Conservation (phyloP, 371 early-diverging fungal genomes). For the Rhizopus delemar region DNA sequence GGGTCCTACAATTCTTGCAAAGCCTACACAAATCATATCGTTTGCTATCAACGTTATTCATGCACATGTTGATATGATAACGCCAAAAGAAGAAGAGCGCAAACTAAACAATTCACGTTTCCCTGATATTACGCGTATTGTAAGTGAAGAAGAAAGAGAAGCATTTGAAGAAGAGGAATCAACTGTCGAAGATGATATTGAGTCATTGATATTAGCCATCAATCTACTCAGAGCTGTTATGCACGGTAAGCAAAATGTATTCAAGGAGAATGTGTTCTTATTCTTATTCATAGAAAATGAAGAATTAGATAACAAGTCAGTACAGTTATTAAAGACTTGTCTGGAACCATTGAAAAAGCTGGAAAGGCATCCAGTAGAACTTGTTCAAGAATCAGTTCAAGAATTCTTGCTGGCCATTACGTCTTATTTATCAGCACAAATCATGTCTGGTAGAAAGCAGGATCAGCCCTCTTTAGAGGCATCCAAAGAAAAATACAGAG, state of each 20-base stretch:
- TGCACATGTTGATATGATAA: conserved; percentile 31
- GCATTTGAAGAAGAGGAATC: conserved; percentile 43
- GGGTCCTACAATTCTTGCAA: conserved; percentile 76
- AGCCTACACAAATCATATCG: conserved; percentile 75
- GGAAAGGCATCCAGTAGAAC: conserved; percentile 50
- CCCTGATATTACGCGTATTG: conserved; percentile 40
- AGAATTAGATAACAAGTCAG: conserved; percentile 47
- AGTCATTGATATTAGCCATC: conserved; percentile 43
- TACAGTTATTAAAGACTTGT: conserved; percentile 51
- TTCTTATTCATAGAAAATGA: conserved; percentile 47
- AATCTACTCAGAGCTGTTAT: conserved; percentile 49
- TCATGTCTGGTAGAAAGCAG: conserved; percentile 20
- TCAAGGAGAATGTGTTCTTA: not conserved
- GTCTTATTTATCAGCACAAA: conserved; percentile 39
- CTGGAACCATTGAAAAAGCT: conserved; percentile 59
- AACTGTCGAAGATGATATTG: conserved; percentile 43
- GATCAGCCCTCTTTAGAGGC: conserved; percentile 20
- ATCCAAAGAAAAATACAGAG: conserved; percentile 61
- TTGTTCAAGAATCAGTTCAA: conserved; percentile 57
- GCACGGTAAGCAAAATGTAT: conserved; percentile 35
- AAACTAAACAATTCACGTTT: conserved; percentile 1
- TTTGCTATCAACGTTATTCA: conserved; percentile 75
- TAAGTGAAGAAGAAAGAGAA: conserved; percentile 30
- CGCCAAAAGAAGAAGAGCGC: conserved; percentile 7
- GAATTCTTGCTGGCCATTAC: conserved; percentile 62